Evolutionary conservation across 306 rosid genomes (phyloP).

Genomic region (Vicia faba): DNA sequence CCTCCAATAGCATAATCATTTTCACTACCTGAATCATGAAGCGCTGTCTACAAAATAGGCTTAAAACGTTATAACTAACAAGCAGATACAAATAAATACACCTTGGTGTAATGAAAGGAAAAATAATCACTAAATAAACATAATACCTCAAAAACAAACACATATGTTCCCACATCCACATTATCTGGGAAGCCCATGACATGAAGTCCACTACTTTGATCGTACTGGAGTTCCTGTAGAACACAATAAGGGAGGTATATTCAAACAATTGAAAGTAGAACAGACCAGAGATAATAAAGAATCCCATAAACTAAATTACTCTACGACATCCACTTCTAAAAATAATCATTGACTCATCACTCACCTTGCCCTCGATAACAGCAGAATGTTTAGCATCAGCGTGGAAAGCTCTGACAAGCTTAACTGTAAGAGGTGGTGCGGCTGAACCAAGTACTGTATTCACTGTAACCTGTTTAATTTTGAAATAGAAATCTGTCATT

Average conservation of each 20-base stretch:
- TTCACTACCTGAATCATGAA: constrained; percentile 58
- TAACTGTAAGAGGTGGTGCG: constrained; percentile 85
- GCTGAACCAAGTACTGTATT: constrained; percentile 86
- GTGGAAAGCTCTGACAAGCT: constrained; percentile 66
- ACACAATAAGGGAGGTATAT: constrained; percentile 31
- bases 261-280: constrained; percentile 27
- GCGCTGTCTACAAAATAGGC: constrained; percentile 55
- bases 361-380: constrained; percentile 64
- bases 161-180: constrained; percentile 73
- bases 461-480: constrained; percentile 74
- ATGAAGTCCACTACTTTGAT: constrained; percentile 63
- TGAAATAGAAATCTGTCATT: constrained; percentile 31
- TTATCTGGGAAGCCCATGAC: constrained; percentile 59
- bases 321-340: constrained; percentile 20
- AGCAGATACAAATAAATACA: constrained; percentile 15
- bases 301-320: constrained; percentile 19
- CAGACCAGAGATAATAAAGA: constrained; percentile 25
- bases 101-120: constrained; percentile 31
- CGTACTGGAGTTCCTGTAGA: constrained; percentile 79
- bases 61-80: constrained; percentile 32
- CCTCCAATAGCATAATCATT: constrained; percentile 78
- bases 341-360: constrained; percentile 22
- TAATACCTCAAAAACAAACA: constrained; percentile 84
- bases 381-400: constrained; percentile 62
- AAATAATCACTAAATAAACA: constrained; percentile 26